These are phyloP conservation scores for Poronia punctata DNA, from an alignment of 495 filamentous ascomycete genomes.

Conservation along the genomic window DNA sequence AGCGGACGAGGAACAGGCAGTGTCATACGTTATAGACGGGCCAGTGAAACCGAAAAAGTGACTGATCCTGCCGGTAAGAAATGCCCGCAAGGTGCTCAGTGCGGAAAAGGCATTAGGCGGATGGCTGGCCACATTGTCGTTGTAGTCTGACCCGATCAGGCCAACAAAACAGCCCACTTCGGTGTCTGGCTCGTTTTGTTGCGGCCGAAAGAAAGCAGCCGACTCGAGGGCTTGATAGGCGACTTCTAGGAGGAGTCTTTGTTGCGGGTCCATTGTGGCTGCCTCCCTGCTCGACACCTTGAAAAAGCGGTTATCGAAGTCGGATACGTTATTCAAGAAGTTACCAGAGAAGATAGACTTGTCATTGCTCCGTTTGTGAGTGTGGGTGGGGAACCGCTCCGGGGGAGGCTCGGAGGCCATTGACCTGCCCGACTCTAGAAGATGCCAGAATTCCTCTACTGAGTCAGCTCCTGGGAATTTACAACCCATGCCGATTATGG, in stretches of 20 bases:
- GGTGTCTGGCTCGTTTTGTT: constrained; percentile 5
- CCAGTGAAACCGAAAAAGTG: constrained; percentile 50
- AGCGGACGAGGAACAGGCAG: constrained; percentile 48
- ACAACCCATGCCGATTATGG: constrained; percentile 59
- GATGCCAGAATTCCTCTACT: constrained; percentile 53
- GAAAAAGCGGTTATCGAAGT: constrained; percentile 49
- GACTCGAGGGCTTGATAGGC: constrained; percentile 46
- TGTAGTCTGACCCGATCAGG: constrained; percentile 20
- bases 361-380: background rate
- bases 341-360: constrained; percentile 21
- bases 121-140: constrained; percentile 24
- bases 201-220: constrained; percentile 15
- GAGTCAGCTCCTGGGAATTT: constrained; percentile 52
- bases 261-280: constrained; percentile 40
- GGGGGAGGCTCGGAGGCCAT: no score
- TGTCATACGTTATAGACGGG: constrained; percentile 47
- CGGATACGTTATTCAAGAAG: constrained; percentile 21
- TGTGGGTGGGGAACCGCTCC: background rate
- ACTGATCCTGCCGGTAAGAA: constrained; percentile 21
- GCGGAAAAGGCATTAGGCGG: constrained; percentile 21
- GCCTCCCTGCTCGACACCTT: constrained; percentile 37
- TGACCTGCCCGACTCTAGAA: no score
- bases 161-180: constrained; percentile 30
- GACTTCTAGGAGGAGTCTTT: constrained; percentile 35
- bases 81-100: constrained; percentile 21